A percentile compares a stretch with the other conserved stretches of the same genome.
phyloP scores from a whole-genome alignment of 306 rosid species.

The Gastrolobium villosum region DNA sequence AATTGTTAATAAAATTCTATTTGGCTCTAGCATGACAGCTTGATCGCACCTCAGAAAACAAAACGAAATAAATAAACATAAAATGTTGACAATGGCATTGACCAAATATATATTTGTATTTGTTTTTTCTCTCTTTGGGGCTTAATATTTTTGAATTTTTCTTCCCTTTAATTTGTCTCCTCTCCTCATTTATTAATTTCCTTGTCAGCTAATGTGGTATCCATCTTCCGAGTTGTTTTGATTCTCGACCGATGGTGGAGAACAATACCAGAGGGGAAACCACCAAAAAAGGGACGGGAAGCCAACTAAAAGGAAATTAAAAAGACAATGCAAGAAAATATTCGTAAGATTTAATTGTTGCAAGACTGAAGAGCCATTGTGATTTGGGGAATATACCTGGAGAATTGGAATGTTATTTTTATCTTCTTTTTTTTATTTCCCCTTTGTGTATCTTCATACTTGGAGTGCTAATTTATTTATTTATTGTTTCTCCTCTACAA shows the following conservation, averaged over 20 bases:
- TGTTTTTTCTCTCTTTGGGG: background rate
- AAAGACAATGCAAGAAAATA: constrained; percentile 35
- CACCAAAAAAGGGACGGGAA: constrained; percentile 34
- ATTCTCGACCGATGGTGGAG: constrained; percentile 50
- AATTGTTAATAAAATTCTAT: background rate
- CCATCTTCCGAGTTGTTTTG: constrained; percentile 35
- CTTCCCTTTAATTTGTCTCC: background rate
- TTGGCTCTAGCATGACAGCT: constrained; percentile 25
- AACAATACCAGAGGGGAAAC: constrained; percentile 48
- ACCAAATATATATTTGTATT: background rate
- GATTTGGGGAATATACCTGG: constrained; percentile 51
- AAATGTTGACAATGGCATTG: constrained; percentile 20
- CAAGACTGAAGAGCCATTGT: constrained; percentile 31
- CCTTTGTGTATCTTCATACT: too few relatives aligned
- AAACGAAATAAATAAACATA: constrained; percentile 7
- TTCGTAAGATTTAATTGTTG: constrained; percentile 38
- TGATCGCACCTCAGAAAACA: constrained; percentile 16
- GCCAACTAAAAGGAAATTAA: background rate
- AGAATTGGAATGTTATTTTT: constrained; percentile 35
- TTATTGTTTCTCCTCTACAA: too few relatives aligned
- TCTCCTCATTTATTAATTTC: background rate
- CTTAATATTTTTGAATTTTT: background rate
- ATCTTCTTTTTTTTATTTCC: background rate
- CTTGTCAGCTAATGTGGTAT: background rate
- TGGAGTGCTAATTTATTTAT: too few relatives aligned